Percentiles rank a stretch among this genome's conserved stretches.
These are phyloP conservation scores for Neckera pumila DNA, from an alignment of 225 moss, liverwort and hornwort species.

Conservation along the genomic window DNA sequence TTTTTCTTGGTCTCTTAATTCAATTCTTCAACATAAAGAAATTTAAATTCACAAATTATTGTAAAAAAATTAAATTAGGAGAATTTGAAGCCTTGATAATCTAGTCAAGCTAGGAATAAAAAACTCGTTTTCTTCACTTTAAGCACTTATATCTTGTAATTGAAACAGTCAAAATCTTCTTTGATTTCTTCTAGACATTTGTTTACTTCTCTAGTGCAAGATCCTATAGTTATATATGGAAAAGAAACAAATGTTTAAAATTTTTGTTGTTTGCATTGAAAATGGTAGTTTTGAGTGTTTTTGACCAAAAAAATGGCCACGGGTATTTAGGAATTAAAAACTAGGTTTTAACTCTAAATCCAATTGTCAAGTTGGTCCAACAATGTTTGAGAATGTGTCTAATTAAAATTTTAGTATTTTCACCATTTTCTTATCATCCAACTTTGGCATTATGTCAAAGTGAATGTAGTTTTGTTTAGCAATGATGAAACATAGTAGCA, in stretches of 20 bases:
- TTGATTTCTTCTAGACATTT: background rate
- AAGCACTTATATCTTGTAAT: background rate
- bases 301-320: background rate
- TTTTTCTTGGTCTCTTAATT: accelerated
- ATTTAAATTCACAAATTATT: background rate
- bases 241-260: background rate
- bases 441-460: background rate
- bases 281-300: background rate
- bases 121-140: background rate
- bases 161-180: background rate
- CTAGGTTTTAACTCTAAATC: background rate
- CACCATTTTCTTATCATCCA: background rate
- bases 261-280: background rate
- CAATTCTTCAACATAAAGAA: background rate
- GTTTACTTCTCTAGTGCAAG: background rate
- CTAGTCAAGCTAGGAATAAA: background rate
- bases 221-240: background rate
- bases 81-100: background rate
- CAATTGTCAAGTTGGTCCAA: accelerated
- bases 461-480: background rate
- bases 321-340: accelerated
- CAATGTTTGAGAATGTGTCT: background rate
- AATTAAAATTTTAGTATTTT: background rate
- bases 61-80: background rate
- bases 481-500: background rate